Evolutionary conservation across 2,329 filamentous ascomycete species (phyloP).

Genomic region (Aspergillus japonicus): DNA sequence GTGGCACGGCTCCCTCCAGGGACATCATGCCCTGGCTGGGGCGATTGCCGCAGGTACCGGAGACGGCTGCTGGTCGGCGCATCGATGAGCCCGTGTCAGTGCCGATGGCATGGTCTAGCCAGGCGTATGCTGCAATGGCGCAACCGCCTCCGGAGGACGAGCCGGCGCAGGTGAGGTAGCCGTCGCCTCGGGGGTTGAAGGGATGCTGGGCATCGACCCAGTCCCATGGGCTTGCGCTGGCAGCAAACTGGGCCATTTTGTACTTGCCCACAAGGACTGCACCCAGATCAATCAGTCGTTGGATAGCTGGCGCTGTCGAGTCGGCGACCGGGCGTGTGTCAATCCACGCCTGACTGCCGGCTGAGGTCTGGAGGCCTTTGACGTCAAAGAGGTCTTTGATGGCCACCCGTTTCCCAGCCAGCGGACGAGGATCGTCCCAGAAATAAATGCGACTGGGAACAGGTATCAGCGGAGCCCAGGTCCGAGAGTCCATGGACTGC

Average conservation of each 20-base stretch:
- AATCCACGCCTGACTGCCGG: slow-evolving; percentile 60
- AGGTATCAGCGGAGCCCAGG: slow-evolving; percentile 26
- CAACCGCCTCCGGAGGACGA: slow-evolving; percentile 23
- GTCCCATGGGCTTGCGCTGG: slow-evolving; percentile 29
- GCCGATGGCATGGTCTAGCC: slow-evolving; percentile 28
- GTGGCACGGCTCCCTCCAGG: slow-evolving; percentile 45
- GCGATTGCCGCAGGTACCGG: slow-evolving; percentile 49
- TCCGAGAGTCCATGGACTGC: background rate
- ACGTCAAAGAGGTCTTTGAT: slow-evolving; percentile 65
- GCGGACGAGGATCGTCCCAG: slow-evolving; percentile 51
- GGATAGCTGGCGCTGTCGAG: slow-evolving; percentile 52
- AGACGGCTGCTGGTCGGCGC: slow-evolving; percentile 26
- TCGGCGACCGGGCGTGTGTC: slow-evolving; percentile 50
- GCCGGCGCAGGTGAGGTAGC: slow-evolving; percentile 29
- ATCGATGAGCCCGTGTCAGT: slow-evolving; percentile 32
- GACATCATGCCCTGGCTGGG: slow-evolving; percentile 44
- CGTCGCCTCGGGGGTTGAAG: slow-evolving; percentile 40
- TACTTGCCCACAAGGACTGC: slow-evolving; percentile 47
- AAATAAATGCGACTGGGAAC: slow-evolving; percentile 64
- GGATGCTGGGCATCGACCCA: slow-evolving; percentile 40
- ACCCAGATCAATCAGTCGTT: slow-evolving; percentile 59
- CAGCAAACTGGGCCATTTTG: slow-evolving; percentile 36
- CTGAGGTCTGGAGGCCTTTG: slow-evolving; percentile 55
- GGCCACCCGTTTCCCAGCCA: slow-evolving; percentile 58
- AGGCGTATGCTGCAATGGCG: slow-evolving; percentile 34